Base-by-base conservation (phyloP, 1,284 basidiomycete genomes). In the Caloboletus firmus region DNA sequence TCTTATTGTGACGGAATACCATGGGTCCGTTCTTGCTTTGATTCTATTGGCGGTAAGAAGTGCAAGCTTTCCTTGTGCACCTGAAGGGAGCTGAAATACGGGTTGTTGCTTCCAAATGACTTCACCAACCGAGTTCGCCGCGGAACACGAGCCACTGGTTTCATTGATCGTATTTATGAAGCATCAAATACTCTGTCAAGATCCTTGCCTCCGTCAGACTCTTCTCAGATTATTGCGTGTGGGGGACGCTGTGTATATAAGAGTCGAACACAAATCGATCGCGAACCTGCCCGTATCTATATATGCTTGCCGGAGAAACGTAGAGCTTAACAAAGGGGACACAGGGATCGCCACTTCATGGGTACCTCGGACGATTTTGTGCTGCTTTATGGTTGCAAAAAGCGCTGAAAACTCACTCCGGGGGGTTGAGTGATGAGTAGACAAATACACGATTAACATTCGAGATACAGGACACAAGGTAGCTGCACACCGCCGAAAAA, bases 401-500 rank as follows among this genome's bases (percentile, higher is more conserved):
- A 15, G 30, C 17, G 32, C 37, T 20, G 34, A 51, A 34, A 20
- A 40, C 20, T 51, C 43, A 45, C 34, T 44, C 48, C 32, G n/a
- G 24, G 46, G 35, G 36, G 32, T 43, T 37, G 43, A 45, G 30
- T 31, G 43, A 45, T 51, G 47, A 35, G 41, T 46, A 55, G 49
- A 56, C 55, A 56, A 60, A 57, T 54, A 58, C 57, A 60, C 58
- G 40, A 51, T 63, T 58, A 53, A 56, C 46, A 54, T 18, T 61
- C 45, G 59, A 62, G 43, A 54, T 57, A 58, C 61, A 62, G 24
- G 52, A 62, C 54, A 69, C 42, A 65, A 51, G 45, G 49, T 54
- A 66, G 49, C 46, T 49, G 56, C 45, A 65, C 45, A 52, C 42
- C 40, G 48, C 51, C 41, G n/a, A n/a, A n/a, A 51, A 30, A 44